These are phyloP conservation scores for Irpex sp. DNA, from an alignment of 1,284 basidiomycete species.

Conservation along the genomic window DNA sequence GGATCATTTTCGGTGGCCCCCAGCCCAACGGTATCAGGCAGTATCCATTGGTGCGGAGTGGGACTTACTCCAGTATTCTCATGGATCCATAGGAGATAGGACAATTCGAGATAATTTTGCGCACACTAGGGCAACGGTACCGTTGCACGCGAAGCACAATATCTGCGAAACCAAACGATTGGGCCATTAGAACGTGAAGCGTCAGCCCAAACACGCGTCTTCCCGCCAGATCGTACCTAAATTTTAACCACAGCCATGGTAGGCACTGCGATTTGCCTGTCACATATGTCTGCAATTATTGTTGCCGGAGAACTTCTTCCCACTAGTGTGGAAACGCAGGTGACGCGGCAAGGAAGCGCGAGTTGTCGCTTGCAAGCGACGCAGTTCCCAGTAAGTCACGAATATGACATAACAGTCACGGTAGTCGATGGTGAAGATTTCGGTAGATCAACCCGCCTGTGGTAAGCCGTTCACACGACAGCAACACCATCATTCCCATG, in stretches of 20 bases:
- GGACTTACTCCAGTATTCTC: neutral
- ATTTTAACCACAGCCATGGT: neutral
- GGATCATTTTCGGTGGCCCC: neutral
- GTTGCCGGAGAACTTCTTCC: slow-evolving; percentile 9
- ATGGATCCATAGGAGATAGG: neutral
- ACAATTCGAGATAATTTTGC: neutral
- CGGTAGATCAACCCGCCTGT: neutral
- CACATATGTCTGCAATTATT: neutral
- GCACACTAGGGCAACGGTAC: neutral
- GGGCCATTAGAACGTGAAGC: neutral
- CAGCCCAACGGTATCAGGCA: neutral
- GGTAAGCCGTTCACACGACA: neutral
- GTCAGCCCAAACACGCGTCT: neutral
- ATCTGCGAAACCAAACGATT: neutral
- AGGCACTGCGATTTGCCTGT: neutral
- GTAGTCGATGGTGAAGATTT: neutral
- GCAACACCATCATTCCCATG: neutral
- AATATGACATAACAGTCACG: neutral
- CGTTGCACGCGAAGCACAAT: neutral
- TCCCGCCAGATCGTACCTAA: neutral
- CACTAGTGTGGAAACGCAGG: slow-evolving; percentile 7
- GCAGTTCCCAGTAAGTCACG: neutral
- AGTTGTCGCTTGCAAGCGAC: neutral
- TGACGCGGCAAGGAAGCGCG: neutral
- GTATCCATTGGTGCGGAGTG: neutral